A percentile compares a stretch with the other conserved stretches of the same genome.
Evolutionary conservation across 139 green algal species (phyloP).

Genomic region (Coelastrella sp.): DNA sequence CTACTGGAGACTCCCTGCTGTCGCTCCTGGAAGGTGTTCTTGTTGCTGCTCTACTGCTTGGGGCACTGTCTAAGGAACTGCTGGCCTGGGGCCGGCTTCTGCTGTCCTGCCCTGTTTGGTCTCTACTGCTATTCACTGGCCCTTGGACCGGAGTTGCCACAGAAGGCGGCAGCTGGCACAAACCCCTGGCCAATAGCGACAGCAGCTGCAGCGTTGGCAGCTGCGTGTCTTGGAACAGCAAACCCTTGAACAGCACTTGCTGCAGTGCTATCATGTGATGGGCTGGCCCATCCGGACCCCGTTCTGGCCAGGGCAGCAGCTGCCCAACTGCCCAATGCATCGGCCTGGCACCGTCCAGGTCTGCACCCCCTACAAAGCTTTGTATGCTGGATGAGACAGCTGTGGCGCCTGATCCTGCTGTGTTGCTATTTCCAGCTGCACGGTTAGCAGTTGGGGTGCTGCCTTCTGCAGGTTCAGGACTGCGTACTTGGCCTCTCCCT

Average conservation of each 20-base stretch:
- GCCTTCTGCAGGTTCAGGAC: background rate
- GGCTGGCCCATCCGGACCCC: constrained; percentile 20
- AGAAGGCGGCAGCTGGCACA: constrained; percentile 18
- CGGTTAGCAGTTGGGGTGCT: background rate
- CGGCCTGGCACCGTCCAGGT: constrained; percentile 10
- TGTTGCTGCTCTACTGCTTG: background rate
- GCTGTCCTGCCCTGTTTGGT: background rate
- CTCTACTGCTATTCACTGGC: background rate
- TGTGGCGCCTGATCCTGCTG: constrained; percentile 47
- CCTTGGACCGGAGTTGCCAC: background rate
- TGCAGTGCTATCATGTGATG: constrained; percentile 68
- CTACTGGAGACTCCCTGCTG: background rate
- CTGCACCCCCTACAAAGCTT: constrained; percentile 29
- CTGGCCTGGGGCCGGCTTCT: background rate
- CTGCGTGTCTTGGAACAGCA: constrained; percentile 78
- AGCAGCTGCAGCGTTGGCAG: constrained; percentile 68
- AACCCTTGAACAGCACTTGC: constrained; percentile 89
- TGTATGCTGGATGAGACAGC: constrained; percentile 1
- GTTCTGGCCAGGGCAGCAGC: constrained; percentile 34
- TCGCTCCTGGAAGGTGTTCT: background rate
- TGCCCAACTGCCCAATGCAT: constrained; percentile 21
- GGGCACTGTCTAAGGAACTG: background rate
- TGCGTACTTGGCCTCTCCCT: background rate
- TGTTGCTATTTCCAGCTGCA: constrained; percentile 18
- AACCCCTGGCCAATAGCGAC: constrained; percentile 48